Evolutionary conservation across 2,329 filamentous ascomycete genomes (phyloP), one percentile per base, ranked within the genome.

Genomic region (Scopulariopsis brevicaulis): DNA sequence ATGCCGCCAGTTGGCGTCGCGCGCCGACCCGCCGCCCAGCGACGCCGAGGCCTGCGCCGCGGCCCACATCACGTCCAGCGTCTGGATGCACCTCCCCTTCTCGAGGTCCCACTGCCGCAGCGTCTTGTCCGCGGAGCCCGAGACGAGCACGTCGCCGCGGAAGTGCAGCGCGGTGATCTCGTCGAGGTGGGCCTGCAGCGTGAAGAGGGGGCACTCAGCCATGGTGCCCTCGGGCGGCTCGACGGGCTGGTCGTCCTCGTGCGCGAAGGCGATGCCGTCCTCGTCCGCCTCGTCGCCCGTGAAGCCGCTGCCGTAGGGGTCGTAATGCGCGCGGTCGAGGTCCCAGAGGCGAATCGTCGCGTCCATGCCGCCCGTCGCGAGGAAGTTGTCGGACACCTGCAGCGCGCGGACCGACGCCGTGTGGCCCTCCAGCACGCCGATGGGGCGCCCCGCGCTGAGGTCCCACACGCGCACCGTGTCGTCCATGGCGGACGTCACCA

Each of bases 381-480:
- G 85, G 61, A 97, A 87, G 69, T 96, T 96, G 68, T 97, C 93
- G 68, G 96, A 90, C 1, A 99, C 89, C 69, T 99, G 94, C 54
- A 99, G 75, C 60, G 93, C 84, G 57, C 93, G 84, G 24, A 99
- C 94, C 0, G 94, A 97, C 8, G 93, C 94, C 15, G 95, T 87
- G 71, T 99, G 94, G 1, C 94, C 94, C 70, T 97, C 94, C 34
- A 99, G 78, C 65, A 89, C 77, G 28, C 94, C 94, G 67, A 96
- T 92, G 71, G 93, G 97, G 37, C 92, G 83, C 43, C 94, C 94
- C 2, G 90, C 88, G 67, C 94, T 96, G 63, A 99, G 77, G 71
- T 99, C 94, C 94, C 94, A 99, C 22, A 99, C 94, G 61, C 89
- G 83, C 51, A 99, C 88, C 1, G 90, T 92, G 70, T 99, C 94